phyloP scores from a whole-genome alignment of 305 asterid species.

The Rubia occidens region DNA sequence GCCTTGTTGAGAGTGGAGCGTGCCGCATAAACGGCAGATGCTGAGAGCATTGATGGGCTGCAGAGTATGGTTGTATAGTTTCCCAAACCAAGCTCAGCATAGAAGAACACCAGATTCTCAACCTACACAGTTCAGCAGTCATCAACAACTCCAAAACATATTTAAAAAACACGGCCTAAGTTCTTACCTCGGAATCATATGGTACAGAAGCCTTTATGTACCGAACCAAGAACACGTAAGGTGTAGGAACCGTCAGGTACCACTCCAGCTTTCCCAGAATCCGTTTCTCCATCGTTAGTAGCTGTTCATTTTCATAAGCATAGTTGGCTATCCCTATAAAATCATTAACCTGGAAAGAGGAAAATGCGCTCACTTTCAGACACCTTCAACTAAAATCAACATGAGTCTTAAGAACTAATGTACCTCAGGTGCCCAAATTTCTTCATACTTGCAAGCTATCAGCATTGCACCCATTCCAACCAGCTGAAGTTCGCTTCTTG shows the following conservation, averaged over 20 bases:
- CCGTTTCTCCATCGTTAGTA: conserved; percentile 68
- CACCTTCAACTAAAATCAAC: neutral
- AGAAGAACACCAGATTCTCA: conserved; percentile 58
- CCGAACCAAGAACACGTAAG: conserved; percentile 74
- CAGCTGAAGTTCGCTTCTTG: no score
- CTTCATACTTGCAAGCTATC: no score
- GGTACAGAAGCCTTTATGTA: conserved; percentile 64
- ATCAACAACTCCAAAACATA: neutral
- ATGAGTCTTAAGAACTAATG: neutral
- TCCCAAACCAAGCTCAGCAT: conserved; percentile 64
- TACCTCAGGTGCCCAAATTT: no score
- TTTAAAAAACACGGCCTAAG: neutral
- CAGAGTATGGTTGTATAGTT: conserved; percentile 37
- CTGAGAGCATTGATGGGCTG: conserved; percentile 60
- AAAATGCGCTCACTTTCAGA: neutral
- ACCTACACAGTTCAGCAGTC: conserved; percentile 24
- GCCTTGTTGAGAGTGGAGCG: conserved; percentile 49
- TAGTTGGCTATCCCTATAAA: conserved; percentile 64
- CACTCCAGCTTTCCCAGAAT: conserved; percentile 76
- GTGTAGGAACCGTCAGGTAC: conserved; percentile 82
- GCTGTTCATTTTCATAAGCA: conserved; percentile 59
- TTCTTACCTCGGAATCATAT: conserved; percentile 41
- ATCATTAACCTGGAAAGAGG: conserved; percentile 42
- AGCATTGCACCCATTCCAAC: no score
- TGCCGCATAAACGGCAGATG: conserved; percentile 74